These are phyloP conservation scores for Neospermospora avenae DNA, from an alignment of 2,329 filamentous ascomycete genomes.

Conservation along the genomic window DNA sequence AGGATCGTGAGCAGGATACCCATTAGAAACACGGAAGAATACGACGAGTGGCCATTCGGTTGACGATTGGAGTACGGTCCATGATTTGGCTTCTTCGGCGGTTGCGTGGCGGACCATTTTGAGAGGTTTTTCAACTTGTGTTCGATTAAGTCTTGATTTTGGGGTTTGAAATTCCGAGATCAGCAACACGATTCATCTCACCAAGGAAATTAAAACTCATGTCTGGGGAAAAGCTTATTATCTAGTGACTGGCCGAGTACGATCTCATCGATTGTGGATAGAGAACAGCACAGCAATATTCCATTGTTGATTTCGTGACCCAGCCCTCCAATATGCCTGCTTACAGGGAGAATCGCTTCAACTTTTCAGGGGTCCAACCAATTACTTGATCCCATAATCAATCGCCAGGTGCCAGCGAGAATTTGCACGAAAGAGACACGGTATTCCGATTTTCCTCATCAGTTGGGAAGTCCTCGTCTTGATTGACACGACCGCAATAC, in stretches of 20 bases:
- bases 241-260: neutral
- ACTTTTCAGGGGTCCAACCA: neutral
- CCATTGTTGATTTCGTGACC: neutral
- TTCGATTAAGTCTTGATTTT: neutral
- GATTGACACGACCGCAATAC: too few relatives aligned
- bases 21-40: constrained; percentile 23
- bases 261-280: neutral
- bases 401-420: too few relatives aligned
- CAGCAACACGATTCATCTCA: neutral
- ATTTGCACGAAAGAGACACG: too few relatives aligned
- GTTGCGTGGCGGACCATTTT: constrained; percentile 21
- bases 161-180: neutral
- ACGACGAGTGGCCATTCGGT: constrained; percentile 19
- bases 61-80: constrained; percentile 18
- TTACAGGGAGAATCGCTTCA: neutral
- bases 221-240: too few relatives aligned
- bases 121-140: neutral
- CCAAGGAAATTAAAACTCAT: too few relatives aligned
- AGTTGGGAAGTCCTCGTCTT: too few relatives aligned
- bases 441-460: too few relatives aligned
- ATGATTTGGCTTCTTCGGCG: constrained; percentile 10
- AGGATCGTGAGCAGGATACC: constrained; percentile 20
- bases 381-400: too few relatives aligned
- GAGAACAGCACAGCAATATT: neutral
- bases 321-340: neutral